Conservation (phyloP, 305 asterid species). For the Rubia tinctorum region DNA sequence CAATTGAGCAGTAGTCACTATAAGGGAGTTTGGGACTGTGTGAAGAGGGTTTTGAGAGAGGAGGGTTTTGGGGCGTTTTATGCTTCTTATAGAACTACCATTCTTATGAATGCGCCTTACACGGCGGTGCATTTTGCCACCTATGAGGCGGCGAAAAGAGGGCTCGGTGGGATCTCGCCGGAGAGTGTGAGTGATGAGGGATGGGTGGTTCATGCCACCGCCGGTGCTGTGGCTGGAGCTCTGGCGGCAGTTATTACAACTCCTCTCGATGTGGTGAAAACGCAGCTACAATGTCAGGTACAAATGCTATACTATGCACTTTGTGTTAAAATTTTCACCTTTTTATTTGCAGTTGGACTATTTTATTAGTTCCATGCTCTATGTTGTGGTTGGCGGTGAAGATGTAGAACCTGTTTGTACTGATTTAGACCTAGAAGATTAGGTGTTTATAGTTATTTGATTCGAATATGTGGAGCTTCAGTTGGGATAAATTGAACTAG, state of each 20-base stretch:
- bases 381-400: not conserved
- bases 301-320: not conserved
- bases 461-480: not conserved
- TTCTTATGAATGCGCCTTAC: conserved; percentile 94
- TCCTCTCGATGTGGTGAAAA: conserved; percentile 94
- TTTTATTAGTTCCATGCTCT: not conserved
- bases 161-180: conserved; percentile 62
- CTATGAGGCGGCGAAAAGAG: conserved; percentile 83
- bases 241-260: conserved; percentile 81
- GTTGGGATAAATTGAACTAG: not conserved
- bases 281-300: conserved; percentile 98
- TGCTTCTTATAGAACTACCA: conserved; percentile 82
- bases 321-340: not conserved
- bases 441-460: not conserved
- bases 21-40: conserved; percentile 77
- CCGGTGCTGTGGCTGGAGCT: conserved; percentile 97
- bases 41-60: conserved; percentile 66
- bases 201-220: conserved; percentile 83
- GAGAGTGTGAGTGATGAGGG: conserved; percentile 63
- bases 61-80: conserved; percentile 81
- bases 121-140: conserved; percentile 93
- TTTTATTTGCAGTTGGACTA: not conserved
- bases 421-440: not conserved
- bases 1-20: conserved; percentile 85
- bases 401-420: not conserved